These are phyloP conservation scores for Suillus cothurnatus DNA, from an alignment of 768 basidiomycete species.

Conservation along the genomic window DNA sequence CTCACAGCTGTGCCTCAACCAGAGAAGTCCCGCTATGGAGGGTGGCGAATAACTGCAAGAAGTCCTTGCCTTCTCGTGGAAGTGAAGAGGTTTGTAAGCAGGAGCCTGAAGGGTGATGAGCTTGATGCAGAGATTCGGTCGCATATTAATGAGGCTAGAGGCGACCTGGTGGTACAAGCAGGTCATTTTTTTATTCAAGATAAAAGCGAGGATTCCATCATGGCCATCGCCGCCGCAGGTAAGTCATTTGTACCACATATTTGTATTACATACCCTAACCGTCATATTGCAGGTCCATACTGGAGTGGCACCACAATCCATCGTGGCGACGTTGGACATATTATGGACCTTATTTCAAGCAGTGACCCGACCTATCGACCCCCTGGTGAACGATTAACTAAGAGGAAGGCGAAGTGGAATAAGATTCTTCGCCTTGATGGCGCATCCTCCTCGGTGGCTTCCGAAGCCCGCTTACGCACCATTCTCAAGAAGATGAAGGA, in stretches of 20 bases:
- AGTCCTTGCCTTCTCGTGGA: background rate
- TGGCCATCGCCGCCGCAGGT: constrained; percentile 5
- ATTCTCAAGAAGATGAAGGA: background rate
- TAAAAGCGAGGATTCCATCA: background rate
- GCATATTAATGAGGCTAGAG: background rate
- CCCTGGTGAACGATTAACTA: background rate
- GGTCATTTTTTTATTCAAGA: background rate
- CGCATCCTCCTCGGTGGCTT: background rate
- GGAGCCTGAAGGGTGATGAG: background rate
- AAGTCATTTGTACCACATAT: background rate
- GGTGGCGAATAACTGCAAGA: background rate
- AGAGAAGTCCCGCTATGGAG: background rate
- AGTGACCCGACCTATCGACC: background rate
- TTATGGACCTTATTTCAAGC: background rate
- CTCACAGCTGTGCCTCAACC: background rate
- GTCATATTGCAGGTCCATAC: background rate
- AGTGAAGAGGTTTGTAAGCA: background rate
- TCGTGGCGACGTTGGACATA: background rate
- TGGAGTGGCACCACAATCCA: background rate
- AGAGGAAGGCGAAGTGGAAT: background rate
- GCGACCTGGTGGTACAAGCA: background rate
- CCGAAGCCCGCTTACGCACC: background rate
- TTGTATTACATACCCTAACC: background rate
- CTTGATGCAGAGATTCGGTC: background rate
- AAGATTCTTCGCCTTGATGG: background rate